Percentiles rank a stretch among this genome's conserved stretches.
These are phyloP conservation scores for Coniochaeta hoffmannii DNA, from an alignment of 2,329 filamentous ascomycete species.

Conservation along the genomic window DNA sequence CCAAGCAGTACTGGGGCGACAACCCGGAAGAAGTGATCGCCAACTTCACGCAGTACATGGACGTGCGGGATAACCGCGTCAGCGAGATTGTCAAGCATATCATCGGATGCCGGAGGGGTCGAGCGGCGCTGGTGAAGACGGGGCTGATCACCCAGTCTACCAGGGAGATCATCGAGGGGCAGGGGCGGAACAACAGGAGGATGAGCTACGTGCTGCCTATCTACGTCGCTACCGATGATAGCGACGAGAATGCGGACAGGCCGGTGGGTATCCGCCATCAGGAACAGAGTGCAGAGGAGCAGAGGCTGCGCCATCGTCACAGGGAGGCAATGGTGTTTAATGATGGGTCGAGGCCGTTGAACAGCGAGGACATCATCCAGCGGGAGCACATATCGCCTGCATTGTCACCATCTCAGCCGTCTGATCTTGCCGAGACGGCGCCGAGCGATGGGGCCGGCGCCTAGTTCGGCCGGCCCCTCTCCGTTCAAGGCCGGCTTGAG, in stretches of 20 bases:
- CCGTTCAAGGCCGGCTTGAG: too few species aligned
- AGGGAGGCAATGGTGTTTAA: slow-evolving; percentile 88
- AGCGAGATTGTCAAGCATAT: slow-evolving; percentile 44
- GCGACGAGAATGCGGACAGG: slow-evolving; percentile 20
- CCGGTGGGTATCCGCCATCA: slow-evolving; percentile 26
- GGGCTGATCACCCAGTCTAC: slow-evolving; percentile 32
- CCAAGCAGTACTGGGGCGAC: slow-evolving; percentile 61
- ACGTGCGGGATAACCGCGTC: slow-evolving; percentile 42
- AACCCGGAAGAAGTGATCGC: slow-evolving; percentile 40
- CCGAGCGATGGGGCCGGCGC: too few species aligned
- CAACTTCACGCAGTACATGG: slow-evolving; percentile 47
- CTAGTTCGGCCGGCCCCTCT: too few species aligned
- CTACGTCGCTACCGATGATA: slow-evolving; percentile 22
- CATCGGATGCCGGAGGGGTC: slow-evolving; percentile 42
- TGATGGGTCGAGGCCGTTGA: slow-evolving; percentile 70
- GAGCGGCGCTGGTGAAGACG: slow-evolving; percentile 41
- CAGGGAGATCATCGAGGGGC: slow-evolving; percentile 14
- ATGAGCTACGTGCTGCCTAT: slow-evolving; percentile 28
- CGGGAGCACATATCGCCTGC: slow-evolving; percentile 25
- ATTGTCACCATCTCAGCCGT: not conserved
- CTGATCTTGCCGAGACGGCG: not conserved
- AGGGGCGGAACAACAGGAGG: slow-evolving; percentile 11
- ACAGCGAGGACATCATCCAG: slow-evolving; percentile 73
- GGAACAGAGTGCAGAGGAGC: slow-evolving; percentile 58
- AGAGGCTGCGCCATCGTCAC: slow-evolving; percentile 65